phyloP scores from a whole-genome alignment of 192 early-diverging fungal genomes.

The Mortierella hygrophila region DNA sequence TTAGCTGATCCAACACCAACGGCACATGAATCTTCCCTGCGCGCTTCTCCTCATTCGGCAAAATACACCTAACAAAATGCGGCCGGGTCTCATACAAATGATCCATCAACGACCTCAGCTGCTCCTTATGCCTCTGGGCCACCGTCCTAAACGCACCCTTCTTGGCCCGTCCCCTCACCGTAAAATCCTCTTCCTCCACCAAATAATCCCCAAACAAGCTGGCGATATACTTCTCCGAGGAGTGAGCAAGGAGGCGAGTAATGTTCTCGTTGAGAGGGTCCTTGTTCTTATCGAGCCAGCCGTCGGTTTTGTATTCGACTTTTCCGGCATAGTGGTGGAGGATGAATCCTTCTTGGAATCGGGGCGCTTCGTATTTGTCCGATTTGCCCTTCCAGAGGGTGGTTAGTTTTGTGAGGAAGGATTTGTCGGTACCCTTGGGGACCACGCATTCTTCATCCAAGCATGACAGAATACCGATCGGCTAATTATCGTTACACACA shows the following conservation, averaged over 20 bases:
- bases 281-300: constrained; percentile 99
- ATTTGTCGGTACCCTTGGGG: constrained; percentile 94
- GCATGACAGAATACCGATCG: constrained; percentile 95
- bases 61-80: constrained; percentile 98
- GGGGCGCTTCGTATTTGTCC: constrained; percentile 87
- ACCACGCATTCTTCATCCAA: constrained; percentile 99
- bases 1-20: constrained; percentile 91
- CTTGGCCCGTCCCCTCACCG: constrained; percentile 67
- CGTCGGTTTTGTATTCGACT: constrained; percentile 91
- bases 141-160: constrained; percentile 95
- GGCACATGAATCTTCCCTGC: constrained; percentile 86
- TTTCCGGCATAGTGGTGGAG: constrained; percentile 96
- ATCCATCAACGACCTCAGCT: constrained; percentile 90
- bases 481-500: constrained; percentile 56
- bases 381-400: constrained; percentile 90
- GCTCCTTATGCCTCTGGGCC: constrained; percentile 94
- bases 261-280: constrained; percentile 97
- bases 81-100: constrained; percentile 92
- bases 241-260: constrained; percentile 86
- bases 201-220: constrained; percentile 87
- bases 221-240: constrained; percentile 83
- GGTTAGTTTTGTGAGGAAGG: constrained; percentile 93
- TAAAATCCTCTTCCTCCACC: constrained; percentile 66
- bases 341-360: constrained; percentile 91
- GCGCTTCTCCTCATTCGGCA: constrained; percentile 94